phyloP scores from a whole-genome alignment of 2,329 filamentous ascomycete species.

The Ophiocordyceps camponoti-floridani region DNA sequence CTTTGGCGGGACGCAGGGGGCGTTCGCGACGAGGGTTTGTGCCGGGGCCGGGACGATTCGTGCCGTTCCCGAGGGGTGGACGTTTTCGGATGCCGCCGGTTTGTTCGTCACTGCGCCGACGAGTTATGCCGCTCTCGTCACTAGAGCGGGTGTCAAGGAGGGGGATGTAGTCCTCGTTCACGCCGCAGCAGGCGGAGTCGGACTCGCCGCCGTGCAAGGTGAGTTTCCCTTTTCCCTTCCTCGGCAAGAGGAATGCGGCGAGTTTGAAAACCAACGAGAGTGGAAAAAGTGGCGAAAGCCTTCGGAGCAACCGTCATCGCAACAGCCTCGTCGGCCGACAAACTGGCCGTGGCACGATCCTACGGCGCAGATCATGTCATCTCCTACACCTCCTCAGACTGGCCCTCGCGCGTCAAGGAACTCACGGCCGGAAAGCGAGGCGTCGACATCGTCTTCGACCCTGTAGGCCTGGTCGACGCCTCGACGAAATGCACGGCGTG shows the following conservation, averaged over 20 bases:
- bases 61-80: slow-evolving; percentile 68
- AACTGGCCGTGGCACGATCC: slow-evolving; percentile 57
- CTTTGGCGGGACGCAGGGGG: slow-evolving; percentile 75
- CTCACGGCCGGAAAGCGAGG: slow-evolving; percentile 54
- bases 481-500: slow-evolving; percentile 84
- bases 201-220: slow-evolving; percentile 74
- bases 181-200: slow-evolving; percentile 82
- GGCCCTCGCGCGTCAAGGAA: slow-evolving; percentile 54
- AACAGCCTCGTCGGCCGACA: slow-evolving; percentile 65
- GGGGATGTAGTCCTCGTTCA: slow-evolving; percentile 84
- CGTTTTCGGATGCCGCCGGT: slow-evolving; percentile 68
- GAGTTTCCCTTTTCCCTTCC: slow-evolving; percentile 2
- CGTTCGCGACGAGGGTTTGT: slow-evolving; percentile 59
- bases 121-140: slow-evolving; percentile 67
- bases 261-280: no score
- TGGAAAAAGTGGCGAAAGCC: slow-evolving; percentile 70
- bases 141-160: slow-evolving; percentile 55
- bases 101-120: slow-evolving; percentile 87
- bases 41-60: slow-evolving; percentile 46
- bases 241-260: no score
- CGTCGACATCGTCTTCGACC: slow-evolving; percentile 90
- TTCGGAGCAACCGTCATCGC: slow-evolving; percentile 85
- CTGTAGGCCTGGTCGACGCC: slow-evolving; percentile 74
- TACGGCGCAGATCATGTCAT: slow-evolving; percentile 78
- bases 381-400: slow-evolving; percentile 50